Base-by-base conservation (phyloP, 192 early-diverging fungal genomes). In the Podila horticola region DNA sequence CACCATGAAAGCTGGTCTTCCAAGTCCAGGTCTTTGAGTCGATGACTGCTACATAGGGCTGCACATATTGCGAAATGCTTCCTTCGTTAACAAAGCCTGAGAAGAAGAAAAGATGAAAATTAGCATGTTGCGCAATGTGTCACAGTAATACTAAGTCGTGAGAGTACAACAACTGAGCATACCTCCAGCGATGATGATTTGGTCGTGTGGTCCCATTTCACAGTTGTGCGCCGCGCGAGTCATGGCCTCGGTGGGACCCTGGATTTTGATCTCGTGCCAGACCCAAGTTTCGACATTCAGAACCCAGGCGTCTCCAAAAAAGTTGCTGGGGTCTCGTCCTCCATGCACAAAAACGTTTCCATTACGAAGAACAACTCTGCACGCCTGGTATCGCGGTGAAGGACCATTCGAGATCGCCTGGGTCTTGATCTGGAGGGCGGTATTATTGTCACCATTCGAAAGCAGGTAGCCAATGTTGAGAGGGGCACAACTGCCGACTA, bases 101-200 rank as follows among this genome's bases (percentile, higher is more conserved):
- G 36, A 29, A 58, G 33, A 9, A n/a, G 4, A 36, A 11, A 11
- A 45, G 4, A 15, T 1, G 15, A 17, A 45, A 45, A 17, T 45
- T 4, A 45, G 41, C 15, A 45, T 17, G 41, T 11, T 29, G 19
- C 31, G 13, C 36, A 29, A 2, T 26, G 24, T 13, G 13, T 8
- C 8, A 22, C 41, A 66, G 34, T 57, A 30, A 48, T 49, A 20
- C 1, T 17, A 24, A 5, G 6, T 26, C 15, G 7, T 10, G 59
- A 30, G 59, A 13, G 59, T 3, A 29, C 15, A 45, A 38, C 3
- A 13, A 17, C 41, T 45, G 4, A 41, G 0, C 41, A 15, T 73
- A 81, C 77, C 77, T 81, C 77, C 77, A 60, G 66, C 67, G n/a
- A 73, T 7, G 1, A 81, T 33, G 55, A 81, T 67, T 45, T 81